Evolutionary conservation across 768 basidiomycete species (phyloP), one percentile per base, ranked within the genome.

Genomic region (Boletus rubescentipes): DNA sequence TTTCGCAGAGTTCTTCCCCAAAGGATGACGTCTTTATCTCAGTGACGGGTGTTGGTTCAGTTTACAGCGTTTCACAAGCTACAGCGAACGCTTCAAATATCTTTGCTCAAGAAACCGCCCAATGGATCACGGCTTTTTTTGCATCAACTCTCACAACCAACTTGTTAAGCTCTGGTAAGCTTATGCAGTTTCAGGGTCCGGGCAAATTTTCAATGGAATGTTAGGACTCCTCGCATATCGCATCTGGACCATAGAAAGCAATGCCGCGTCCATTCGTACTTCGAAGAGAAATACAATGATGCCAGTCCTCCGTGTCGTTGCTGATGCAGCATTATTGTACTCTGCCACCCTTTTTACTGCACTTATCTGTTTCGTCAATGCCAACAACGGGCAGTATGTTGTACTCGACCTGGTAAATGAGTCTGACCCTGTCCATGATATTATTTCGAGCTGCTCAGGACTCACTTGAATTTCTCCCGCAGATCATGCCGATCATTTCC

Each of bases 151-250:
- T 45, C 35, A n/a, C n/a, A n/a, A n/a, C n/a, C n/a, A n/a, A n/a
- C n/a, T n/a, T n/a, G n/a, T n/a, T n/a, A n/a, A n/a, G 51, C n/a
- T 30, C 51, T 23, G 51, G 51, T 51, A 38, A 36, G 42, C 26
- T 30, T 9, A 16, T 12, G 18, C 29, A 10, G 9, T 7, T 18
- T 31, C 10, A 40, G 1, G 4, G 11, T 23, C n/a, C 30, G 43
- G n/a, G 11, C 29, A 31, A n/a, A 9, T 43, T 7, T 43, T 26
- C 32, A 21, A 6, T 3, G 5, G n/a, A n/a, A 20, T 5, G 8
- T 4, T 31, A 51, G 51, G 51, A 5, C 36, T 51, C 29, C 51
- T 51, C 16, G 43, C n/a, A n/a, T n/a, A n/a, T n/a, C n/a, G n/a
- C n/a, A n/a, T n/a, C n/a, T n/a, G n/a, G n/a, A n/a, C n/a, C 43